phyloP scores from a whole-genome alignment of 257 asterid species.

The Paulownia fortunei region DNA sequence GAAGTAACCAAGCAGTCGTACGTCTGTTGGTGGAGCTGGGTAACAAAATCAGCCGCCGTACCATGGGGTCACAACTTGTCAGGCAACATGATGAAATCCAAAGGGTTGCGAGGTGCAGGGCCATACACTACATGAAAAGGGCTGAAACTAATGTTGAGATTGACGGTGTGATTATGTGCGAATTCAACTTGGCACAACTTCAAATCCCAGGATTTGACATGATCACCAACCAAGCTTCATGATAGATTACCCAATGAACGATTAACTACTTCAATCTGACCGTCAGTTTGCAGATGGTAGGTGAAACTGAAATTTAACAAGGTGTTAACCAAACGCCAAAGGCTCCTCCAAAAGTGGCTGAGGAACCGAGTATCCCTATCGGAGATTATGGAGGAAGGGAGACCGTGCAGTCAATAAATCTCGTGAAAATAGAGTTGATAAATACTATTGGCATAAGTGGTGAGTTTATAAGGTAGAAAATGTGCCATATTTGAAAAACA shows the following conservation, averaged over 20 bases:
- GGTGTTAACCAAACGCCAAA: not conserved
- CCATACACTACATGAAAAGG: constrained; percentile 18
- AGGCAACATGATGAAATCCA: no score
- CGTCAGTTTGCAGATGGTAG: constrained; percentile 24
- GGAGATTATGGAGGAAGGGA: not conserved
- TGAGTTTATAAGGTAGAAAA: not conserved
- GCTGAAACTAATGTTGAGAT: not conserved
- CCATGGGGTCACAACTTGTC: no score
- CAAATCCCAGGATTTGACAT: not conserved
- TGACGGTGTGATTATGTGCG: constrained; percentile 4
- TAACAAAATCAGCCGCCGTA: no score
- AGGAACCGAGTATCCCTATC: no score
- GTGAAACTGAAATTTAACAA: not conserved
- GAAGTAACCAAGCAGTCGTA: no score
- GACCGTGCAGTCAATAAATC: no score
- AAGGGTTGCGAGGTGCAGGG: no score
- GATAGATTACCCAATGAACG: not conserved
- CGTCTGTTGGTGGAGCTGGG: no score
- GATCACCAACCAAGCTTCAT: not conserved
- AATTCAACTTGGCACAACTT: constrained; percentile 2
- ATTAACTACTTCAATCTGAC: constrained; percentile 14
- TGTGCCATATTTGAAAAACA: not conserved
- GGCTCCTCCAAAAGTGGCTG: not conserved
- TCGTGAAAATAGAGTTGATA: not conserved
- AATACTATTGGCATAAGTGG: not conserved